Conservation (phyloP, 2,329 filamentous ascomycete species). For the Xenosphaeropsis pyriputrescens region DNA sequence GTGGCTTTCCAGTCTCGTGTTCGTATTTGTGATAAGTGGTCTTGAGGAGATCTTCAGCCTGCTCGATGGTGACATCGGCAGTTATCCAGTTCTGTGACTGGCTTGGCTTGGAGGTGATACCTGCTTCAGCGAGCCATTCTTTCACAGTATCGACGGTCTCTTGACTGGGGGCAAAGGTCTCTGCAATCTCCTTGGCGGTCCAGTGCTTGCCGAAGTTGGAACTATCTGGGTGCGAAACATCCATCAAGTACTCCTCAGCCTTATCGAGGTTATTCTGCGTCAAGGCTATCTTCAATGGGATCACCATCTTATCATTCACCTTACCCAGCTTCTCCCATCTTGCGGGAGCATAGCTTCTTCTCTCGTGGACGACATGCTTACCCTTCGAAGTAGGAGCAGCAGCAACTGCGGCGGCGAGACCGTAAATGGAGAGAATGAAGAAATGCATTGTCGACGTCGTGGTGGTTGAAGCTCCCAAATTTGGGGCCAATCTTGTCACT, state of each 20-base stretch:
- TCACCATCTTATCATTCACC: constrained; percentile 5
- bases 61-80: constrained; percentile 18
- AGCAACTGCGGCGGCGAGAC: constrained; percentile 3
- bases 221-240: constrained; percentile 27
- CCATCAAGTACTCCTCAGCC: constrained; percentile 24
- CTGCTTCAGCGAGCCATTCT: constrained; percentile 35
- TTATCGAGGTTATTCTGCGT: constrained; percentile 27
- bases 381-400: constrained; percentile 4
- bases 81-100: constrained; percentile 12
- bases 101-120: constrained; percentile 31
- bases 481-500: too few species aligned
- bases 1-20: constrained; percentile 29
- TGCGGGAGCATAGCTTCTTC: constrained; percentile 4
- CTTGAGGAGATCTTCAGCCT: constrained; percentile 35
- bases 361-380: constrained; percentile 11
- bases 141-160: constrained; percentile 34
- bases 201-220: constrained; percentile 30
- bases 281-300: constrained; percentile 21
- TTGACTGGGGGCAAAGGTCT: constrained; percentile 24
- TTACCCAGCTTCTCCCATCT: constrained; percentile 6
- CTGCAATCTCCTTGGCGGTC: constrained; percentile 25
- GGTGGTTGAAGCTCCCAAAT: too few species aligned
- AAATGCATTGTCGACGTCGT: constrained; percentile 5
- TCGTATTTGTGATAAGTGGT: constrained; percentile 26
- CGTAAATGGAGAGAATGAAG: constrained; percentile 3